Evolutionary conservation across 805 yeast genomes (phyloP).

Genomic region (Ogataea pini): DNA sequence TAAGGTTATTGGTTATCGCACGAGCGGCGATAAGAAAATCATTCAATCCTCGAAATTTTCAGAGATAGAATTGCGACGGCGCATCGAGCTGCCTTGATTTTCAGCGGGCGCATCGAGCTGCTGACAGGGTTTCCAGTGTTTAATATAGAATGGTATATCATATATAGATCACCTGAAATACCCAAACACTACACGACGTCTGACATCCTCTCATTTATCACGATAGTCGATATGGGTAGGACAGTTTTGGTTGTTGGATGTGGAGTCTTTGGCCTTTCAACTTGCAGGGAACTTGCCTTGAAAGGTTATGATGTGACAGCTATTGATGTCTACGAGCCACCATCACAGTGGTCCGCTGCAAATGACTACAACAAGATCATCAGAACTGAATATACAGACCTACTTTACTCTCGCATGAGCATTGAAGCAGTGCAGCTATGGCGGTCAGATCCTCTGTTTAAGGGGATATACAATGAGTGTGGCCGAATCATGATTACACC

Average conservation of each 20-base stretch:
- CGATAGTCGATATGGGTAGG: slow-evolving; percentile 9
- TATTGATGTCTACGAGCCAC: slow-evolving; percentile 42
- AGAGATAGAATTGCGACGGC: too few species aligned
- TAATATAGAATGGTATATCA: too few species aligned
- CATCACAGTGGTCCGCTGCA: slow-evolving; percentile 48
- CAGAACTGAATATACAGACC: slow-evolving; percentile 47
- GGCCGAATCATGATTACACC: slow-evolving; percentile 46
- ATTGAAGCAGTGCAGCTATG: slow-evolving; percentile 46
- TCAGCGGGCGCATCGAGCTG: not conserved
- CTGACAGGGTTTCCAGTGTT: not conserved
- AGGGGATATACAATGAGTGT: slow-evolving; percentile 39
- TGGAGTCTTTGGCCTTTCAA: slow-evolving; percentile 48
- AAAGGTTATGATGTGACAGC: slow-evolving; percentile 37
- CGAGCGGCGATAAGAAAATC: slow-evolving; percentile 1
- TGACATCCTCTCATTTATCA: not conserved
- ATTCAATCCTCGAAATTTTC: not conserved
- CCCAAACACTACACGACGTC: not conserved
- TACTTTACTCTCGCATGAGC: slow-evolving; percentile 42
- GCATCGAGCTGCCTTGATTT: too few species aligned
- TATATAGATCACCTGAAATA: not conserved
- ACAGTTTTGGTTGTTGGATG: slow-evolving; percentile 34
- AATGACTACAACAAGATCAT: slow-evolving; percentile 51
- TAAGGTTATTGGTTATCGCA: not conserved
- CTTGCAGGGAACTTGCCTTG: slow-evolving; percentile 38
- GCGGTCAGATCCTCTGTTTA: slow-evolving; percentile 37